Base-by-base conservation (phyloP, 2,329 filamentous ascomycete genomes). In the Pseudogymnoascus sp. region DNA sequence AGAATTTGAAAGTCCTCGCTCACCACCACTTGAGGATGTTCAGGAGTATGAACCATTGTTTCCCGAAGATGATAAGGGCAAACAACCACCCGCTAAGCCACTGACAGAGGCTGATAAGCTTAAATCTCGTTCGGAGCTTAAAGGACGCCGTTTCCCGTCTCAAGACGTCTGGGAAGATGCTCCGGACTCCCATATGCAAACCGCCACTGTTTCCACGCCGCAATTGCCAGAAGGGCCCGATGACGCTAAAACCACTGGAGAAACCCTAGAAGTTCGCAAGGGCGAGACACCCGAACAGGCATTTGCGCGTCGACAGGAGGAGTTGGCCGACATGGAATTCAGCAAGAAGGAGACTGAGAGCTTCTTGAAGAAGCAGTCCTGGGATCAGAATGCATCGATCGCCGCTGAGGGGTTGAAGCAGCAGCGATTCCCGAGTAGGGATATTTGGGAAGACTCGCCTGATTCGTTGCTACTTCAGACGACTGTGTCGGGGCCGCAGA, bases 131-230 rank as follows among this genome's bases (percentile, higher is more conserved):
- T 77, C 80, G 4, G 78, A 81, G 40, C 65, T 78, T 62, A 80
- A 85, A 66, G 78, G 82, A 65, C 84, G 85, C 66, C 88, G 88
- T 65, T 99, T 99, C 75, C 95, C 95, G 1, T 97, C 93, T 74
- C 89, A 93, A 73, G 95, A 99, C 73, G 85, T 97, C 41, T 99
- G 95, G 95, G 95, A 99, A 77, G 96, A 99, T 74, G 88, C 91
- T 0, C 95, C 96, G 3, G 89, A 87, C 71, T 96, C 92, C 75
- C 81, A 91, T 61, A 87, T 95, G 70, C 86, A 83, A 71, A 88
- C 85, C 35, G 87, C 93, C 2, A 92, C 90, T 64, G 93, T 97
- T 6, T 90, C 88, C 2, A 95, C 91, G 0, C 92, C 92, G 1
- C 89, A 92, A 69, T 71, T 83, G 33, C 78, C 80, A 0, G 81